phyloP scores from a whole-genome alignment of 1,284 basidiomycete genomes.

The Peniophora sp. region DNA sequence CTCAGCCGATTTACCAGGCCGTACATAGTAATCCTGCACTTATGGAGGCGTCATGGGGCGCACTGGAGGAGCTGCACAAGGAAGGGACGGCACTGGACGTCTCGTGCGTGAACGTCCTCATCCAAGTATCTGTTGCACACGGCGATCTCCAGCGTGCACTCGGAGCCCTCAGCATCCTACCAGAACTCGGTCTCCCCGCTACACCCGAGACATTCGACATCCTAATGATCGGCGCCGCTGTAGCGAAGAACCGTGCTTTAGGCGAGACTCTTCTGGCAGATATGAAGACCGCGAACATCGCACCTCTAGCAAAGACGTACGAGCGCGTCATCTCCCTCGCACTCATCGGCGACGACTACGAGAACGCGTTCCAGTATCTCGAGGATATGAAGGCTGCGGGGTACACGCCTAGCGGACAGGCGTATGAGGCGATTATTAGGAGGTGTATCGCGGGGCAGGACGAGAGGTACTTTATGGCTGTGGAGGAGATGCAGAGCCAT shows the following conservation, averaged over 20 bases:
- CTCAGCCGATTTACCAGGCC: constrained; percentile 40
- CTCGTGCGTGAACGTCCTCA: constrained; percentile 54
- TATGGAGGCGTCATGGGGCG: constrained; percentile 59
- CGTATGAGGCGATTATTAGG: constrained; percentile 58
- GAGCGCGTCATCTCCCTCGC: constrained; percentile 61
- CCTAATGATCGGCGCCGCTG: constrained; percentile 59
- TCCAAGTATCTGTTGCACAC: constrained; percentile 54
- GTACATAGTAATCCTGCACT: constrained; percentile 41
- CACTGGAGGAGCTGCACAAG: constrained; percentile 53
- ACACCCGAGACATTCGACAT: constrained; percentile 63
- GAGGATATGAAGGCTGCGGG: constrained; percentile 75
- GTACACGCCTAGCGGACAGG: constrained; percentile 40
- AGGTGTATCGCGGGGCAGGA: constrained; percentile 55
- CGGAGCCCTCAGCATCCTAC: constrained; percentile 62
- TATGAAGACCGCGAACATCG: constrained; percentile 47
- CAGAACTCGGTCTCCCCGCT: constrained; percentile 48
- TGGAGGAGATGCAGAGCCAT: constrained; percentile 61
- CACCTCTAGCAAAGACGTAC: constrained; percentile 54
- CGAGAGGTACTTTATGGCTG: constrained; percentile 53
- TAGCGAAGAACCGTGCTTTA: constrained; percentile 44
- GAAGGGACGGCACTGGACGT: constrained; percentile 47
- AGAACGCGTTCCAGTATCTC: constrained; percentile 83
- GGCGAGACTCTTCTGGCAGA: constrained; percentile 56
- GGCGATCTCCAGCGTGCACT: constrained; percentile 72
- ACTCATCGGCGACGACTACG: constrained; percentile 65